Conservation (phyloP, 176 grass and related monocot species). For the Paspalum notatum region DNA sequence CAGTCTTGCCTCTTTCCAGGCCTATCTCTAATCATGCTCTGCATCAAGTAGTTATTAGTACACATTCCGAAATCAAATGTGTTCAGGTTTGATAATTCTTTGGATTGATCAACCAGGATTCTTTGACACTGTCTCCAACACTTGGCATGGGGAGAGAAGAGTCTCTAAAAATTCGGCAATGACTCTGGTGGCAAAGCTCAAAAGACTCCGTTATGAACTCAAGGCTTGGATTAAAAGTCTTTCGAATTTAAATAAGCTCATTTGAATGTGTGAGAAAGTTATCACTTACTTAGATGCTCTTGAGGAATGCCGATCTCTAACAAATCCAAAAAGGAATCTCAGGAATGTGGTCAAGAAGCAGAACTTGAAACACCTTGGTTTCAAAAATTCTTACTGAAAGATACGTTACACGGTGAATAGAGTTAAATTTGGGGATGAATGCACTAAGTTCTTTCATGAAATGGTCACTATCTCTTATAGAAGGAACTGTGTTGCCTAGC, state of each 20-base stretch:
- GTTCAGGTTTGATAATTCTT: not conserved
- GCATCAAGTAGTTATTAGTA: rapidly evolving
- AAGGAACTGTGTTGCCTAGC: no score
- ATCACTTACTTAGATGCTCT: not conserved
- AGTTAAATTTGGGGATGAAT: no score
- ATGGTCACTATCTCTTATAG: no score
- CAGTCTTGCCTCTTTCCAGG: not conserved
- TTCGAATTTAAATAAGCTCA: not conserved
- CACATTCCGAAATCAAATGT: not conserved
- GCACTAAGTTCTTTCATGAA: no score
- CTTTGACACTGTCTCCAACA: rapidly evolving
- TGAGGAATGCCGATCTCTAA: not conserved
- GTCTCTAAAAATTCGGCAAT: no score
- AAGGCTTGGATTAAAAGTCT: not conserved
- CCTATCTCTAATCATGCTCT: no score
- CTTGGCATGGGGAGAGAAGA: not conserved
- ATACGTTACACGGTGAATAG: no score
- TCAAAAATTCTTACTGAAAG: no score
- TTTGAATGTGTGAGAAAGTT: not conserved
- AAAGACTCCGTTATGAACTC: not conserved
- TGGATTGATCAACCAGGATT: rapidly evolving
- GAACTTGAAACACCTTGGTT: no score
- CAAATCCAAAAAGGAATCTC: not conserved
- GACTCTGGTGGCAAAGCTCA: not conserved
- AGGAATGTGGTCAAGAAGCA: not conserved